Base-by-base conservation (phyloP, 1,284 basidiomycete species). In the Apiotrichum montevideense region DNA sequence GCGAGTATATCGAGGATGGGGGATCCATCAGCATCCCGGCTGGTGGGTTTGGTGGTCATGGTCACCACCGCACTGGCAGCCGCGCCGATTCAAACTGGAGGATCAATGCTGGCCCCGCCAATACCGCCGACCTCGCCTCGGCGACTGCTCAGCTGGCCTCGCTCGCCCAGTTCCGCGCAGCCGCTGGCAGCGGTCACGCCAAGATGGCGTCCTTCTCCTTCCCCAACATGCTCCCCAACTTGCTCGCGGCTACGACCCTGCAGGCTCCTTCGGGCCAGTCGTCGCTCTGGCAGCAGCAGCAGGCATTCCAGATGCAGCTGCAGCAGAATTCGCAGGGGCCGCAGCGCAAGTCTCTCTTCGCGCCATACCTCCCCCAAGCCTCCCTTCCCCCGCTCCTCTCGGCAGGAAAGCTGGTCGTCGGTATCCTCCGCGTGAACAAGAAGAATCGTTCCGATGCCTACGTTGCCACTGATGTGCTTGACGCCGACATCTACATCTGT, bases 371-470 rank as follows among this genome's bases (percentile, higher is more conserved):
- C 56, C 96, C 96, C 52, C 95, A 98, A 75, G 94, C 94, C 8
- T 96, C 93, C 44, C 83, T 99, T 46, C 95, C 96, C 35, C 95
- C 95, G 49, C 85, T 99, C 59, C 84, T 99, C 52, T 89, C 90
- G n/a, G 94, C 96, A 14, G 96, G 95, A 51, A 98, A 98, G 79
- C 83, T 99, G 48, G 96, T 99, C 58, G 94, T 98, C 56, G 96
- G 96, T 63, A 91, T 97, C 52, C 79, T 99, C 52, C 87, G 96
- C 51, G 94, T 99, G 68, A 98, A 99, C 81, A 98, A 99, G 80
- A 88, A 96, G 69, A 98, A 98, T 76, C 85, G 96, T 55, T 98
- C 95, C 32, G 96, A 99, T 76, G 96, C 96, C 5, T 99, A 98
- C 75, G 95, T 99, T 58, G 88, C 95, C n/a, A 98, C 95, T 32